phyloP scores from a whole-genome alignment of 768 basidiomycete genomes.

The Coprinellus aureogranulatus region DNA sequence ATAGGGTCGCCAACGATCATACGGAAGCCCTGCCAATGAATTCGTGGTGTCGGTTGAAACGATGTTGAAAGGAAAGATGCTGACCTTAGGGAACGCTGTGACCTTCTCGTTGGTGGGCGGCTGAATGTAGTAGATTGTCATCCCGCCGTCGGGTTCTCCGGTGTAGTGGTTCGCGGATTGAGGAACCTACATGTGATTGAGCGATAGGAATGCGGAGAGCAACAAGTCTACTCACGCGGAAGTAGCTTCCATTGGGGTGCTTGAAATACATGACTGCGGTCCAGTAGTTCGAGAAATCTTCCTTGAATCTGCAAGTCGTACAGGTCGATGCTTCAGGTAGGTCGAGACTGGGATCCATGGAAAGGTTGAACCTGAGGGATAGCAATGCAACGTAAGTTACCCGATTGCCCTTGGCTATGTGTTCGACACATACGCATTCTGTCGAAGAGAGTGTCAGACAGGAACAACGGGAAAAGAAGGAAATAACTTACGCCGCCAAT shows the following conservation, averaged over 20 bases:
- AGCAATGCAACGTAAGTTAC: not conserved
- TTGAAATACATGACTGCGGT: constrained; percentile 13
- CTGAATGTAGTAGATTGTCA: constrained; percentile 12
- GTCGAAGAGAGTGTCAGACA: too few species aligned
- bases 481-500: constrained; percentile 11
- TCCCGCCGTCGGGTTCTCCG: constrained; percentile 7
- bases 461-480: too few species aligned
- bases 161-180: constrained; percentile 8
- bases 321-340: constrained; percentile 4
- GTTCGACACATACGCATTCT: constrained; percentile 9
- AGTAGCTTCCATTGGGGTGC: constrained; percentile 6
- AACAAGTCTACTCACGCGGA: not conserved
- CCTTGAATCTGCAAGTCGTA: constrained; percentile 11
- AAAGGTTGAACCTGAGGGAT: constrained; percentile 7
- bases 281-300: constrained; percentile 11
- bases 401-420: too few species aligned
- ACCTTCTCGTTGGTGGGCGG: constrained; percentile 5
- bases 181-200: not conserved
- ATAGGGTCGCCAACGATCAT: constrained; percentile 8
- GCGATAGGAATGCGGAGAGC: not conserved
- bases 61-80: not conserved
- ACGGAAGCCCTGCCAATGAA: constrained; percentile 3
- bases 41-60: not conserved
- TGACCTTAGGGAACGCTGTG: constrained; percentile 2
- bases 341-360: constrained; percentile 5